Base-by-base conservation (phyloP, 1,284 basidiomycete species). In the Schizophyllum amplum region DNA sequence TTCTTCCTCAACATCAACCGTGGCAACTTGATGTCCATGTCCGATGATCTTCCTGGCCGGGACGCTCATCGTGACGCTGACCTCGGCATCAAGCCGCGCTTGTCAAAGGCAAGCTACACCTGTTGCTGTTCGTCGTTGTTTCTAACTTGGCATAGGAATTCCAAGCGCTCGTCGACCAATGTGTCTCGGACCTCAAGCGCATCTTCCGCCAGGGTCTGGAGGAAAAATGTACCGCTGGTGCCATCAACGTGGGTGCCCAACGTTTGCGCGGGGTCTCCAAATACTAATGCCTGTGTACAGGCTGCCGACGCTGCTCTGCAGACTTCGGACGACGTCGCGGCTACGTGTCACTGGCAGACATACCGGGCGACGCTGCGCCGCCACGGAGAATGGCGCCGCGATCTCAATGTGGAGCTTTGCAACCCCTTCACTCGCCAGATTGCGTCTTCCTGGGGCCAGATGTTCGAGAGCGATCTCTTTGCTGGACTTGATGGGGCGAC, bases 401-500 rank as follows among this genome's bases (percentile, higher is more conserved):
- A 84, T 61, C 69, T 85, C 48, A 86, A 85, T 61, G 74, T 77
- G 4, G 82, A 84, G 58, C 68, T 86, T 0, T 69, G 78, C 49
- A 73, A 73, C 23, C 82, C 83, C 0, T 81, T 86, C 68, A 83
- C 80, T 1, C 73, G 73, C 47, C 77, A 78, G 57, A 84, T 86
- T 55, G 82, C 82, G 1, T 72, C 74, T 54, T 76, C 78, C 1
- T 85, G 82, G 82, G 72, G 76, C 13, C 74, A 79, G 62, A 72
- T 84, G 6, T 85, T 84, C 62, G 81, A 84, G 64, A 72, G 75
- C 0, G 79, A 84, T 61, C 67, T 84, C n/a, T 83, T 84, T 63
- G 71, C 67, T 0, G 65, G 73, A 5, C 79, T 84, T 59, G 75
- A 80, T 60, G 60, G 63, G 21, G 65, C 71, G 4, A 72, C 74